phyloP scores from a whole-genome alignment of 1,139 yeast species.

The Taphrina confusa region DNA sequence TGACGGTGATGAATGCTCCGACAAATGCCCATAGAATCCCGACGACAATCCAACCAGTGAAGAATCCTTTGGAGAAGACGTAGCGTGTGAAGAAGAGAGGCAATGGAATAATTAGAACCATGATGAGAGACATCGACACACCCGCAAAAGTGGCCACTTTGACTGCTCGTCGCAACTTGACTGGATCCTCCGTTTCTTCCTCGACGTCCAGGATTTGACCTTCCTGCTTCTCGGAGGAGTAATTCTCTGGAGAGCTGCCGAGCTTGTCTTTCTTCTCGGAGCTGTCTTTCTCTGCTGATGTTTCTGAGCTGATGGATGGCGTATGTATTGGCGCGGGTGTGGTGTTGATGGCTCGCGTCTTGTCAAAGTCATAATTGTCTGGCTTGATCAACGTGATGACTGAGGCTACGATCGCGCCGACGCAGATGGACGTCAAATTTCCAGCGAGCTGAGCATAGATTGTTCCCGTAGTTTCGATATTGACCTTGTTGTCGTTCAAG shows the following conservation, averaged over 20 bases:
- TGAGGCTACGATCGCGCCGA: slow-evolving; percentile 31
- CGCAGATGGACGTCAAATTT: slow-evolving; percentile 46
- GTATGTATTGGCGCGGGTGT: not conserved
- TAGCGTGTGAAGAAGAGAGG: slow-evolving; percentile 48
- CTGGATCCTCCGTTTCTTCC: slow-evolving; percentile 24
- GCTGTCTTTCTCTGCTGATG: not conserved
- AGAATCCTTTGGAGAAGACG: slow-evolving; percentile 47
- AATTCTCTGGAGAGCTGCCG: not conserved
- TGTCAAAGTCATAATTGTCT: slow-evolving; percentile 48
- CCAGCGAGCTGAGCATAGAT: slow-evolving; percentile 48
- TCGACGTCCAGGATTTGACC: slow-evolving; percentile 6
- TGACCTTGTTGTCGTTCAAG: slow-evolving; percentile 37
- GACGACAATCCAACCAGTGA: slow-evolving; percentile 50
- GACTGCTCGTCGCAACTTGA: slow-evolving; percentile 36
- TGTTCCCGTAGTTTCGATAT: slow-evolving; percentile 43
- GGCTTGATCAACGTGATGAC: slow-evolving; percentile 44
- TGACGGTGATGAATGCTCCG: slow-evolving; percentile 46
- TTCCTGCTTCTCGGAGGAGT: slow-evolving; percentile 20
- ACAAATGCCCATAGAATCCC: slow-evolving; percentile 50
- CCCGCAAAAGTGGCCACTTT: slow-evolving; percentile 42
- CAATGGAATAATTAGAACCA: slow-evolving; percentile 45
- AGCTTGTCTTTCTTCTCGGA: too few species aligned
- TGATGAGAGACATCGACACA: slow-evolving; percentile 43
- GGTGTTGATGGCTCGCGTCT: slow-evolving; percentile 45
- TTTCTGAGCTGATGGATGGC: not conserved